Evolutionary conservation across 2,329 filamentous ascomycete species (phyloP), one percentile per base, ranked within the genome.

Genomic region (Dendrostoma leiphaemia): DNA sequence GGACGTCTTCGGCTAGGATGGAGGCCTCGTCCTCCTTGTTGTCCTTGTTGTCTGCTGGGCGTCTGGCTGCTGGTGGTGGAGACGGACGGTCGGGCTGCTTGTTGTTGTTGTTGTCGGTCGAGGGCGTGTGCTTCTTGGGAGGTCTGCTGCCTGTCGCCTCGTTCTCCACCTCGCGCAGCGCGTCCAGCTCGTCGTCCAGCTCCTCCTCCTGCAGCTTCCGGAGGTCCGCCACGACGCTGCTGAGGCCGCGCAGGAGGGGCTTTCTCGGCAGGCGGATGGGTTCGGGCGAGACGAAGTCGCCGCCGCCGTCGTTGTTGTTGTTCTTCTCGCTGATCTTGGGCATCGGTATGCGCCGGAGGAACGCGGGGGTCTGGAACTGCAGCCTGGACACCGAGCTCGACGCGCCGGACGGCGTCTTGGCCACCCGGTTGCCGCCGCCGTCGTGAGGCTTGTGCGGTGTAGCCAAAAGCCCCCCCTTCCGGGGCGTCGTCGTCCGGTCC

Each of bases 161-260:
- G 26, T 71, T 68, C 67, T 93, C 89, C 63, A 87, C 73, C 65
- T 91, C 89, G n/a, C 81, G 80, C 65, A 93, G 71, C 2, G 86
- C 83, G 7, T 91, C 89, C 57, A 89, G 72, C 31, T 93, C 88
- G 24, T 92, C 89, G 48, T 90, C 88, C 51, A 86, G 73, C 17
- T 75, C 74, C 41, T 89, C 82, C 49, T 90, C 86, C 65, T 90
- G 85, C 52, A 89, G 77, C 64, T 84, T 85, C 57, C 86, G 79
- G 60, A 93, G 73, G 23, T 82, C 82, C 19, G 86, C 85, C 21
- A 93, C 85, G 60, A 92, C 86, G 59, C 83, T 85, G 66, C 88
- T 92, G 52, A 94, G 70, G 26, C 86, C 88, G 54, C 87, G 79
- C 1, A 83, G 82, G n/a, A 89, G 71, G 8, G 83, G 80, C 62